These are phyloP conservation scores for Thelephora aurantiotincta DNA, from an alignment of 768 basidiomycete genomes.

Conservation along the genomic window DNA sequence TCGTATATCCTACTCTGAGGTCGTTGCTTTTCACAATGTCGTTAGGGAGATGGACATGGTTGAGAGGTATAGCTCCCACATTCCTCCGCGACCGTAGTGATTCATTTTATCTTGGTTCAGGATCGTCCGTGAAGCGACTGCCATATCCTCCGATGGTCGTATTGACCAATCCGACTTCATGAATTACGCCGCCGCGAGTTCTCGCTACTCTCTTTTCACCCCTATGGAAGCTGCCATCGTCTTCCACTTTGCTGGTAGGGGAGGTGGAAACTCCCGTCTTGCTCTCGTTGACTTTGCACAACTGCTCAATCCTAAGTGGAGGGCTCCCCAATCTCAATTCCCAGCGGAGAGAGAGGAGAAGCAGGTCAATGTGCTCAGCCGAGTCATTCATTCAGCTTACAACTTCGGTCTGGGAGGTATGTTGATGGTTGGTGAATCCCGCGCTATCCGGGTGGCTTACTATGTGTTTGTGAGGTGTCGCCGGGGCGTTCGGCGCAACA, in stretches of 20 bases:
- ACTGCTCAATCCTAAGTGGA: constrained; percentile 83
- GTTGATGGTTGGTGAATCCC: not conserved
- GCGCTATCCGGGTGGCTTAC: not conserved
- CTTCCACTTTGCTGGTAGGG: constrained; percentile 93
- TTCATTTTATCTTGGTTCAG: constrained; percentile 19
- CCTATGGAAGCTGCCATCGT: constrained; percentile 98
- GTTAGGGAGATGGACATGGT: constrained; percentile 96
- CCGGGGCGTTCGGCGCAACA: constrained; percentile 92
- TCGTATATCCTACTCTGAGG: constrained; percentile 91
- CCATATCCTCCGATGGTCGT: constrained; percentile 86
- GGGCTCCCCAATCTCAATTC: constrained; percentile 44
- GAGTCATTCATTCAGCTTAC: constrained; percentile 60
- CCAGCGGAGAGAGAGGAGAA: constrained; percentile 18
- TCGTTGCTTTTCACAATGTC: constrained; percentile 94
- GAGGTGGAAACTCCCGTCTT: constrained; percentile 52
- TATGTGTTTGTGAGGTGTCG: constrained; percentile 44
- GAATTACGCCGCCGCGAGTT: constrained; percentile 71
- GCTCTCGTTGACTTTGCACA: constrained; percentile 87
- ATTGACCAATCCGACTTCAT: constrained; percentile 95
- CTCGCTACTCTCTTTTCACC: constrained; percentile 90
- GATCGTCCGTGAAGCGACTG: constrained; percentile 81
- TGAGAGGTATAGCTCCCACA: constrained; percentile 43
- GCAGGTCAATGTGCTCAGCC: constrained; percentile 33
- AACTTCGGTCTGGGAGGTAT: constrained; percentile 78
- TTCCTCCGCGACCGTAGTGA: constrained; percentile 2